phyloP scores from a whole-genome alignment of 2,329 filamentous ascomycete species.

The Colletotrichum gigasporum region DNA sequence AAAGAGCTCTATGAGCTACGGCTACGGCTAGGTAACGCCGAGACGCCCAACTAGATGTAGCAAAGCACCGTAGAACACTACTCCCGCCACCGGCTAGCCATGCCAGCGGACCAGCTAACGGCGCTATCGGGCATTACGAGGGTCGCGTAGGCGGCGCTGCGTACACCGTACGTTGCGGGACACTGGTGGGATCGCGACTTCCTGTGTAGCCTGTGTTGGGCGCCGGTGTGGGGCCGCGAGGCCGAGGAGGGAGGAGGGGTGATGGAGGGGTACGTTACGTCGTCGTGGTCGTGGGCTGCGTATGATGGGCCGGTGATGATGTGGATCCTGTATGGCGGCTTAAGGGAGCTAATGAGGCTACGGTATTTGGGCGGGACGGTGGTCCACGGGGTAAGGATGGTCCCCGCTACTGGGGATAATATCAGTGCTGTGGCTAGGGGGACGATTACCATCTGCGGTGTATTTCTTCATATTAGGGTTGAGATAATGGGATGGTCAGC shows the following conservation, averaged over 20 bases:
- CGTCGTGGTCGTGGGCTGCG: constrained; percentile 6
- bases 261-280: background rate
- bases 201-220: constrained; percentile 6
- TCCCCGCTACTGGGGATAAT: background rate
- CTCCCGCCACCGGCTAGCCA: background rate
- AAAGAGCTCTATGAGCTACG: background rate
- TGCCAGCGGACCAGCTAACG: background rate
- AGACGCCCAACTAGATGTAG: constrained; percentile 6
- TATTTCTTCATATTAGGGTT: background rate
- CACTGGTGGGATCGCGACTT: constrained; percentile 2
- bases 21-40: background rate
- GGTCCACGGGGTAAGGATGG: background rate
- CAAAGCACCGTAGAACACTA: constrained; percentile 3
- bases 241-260: background rate
- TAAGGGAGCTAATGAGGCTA: background rate
- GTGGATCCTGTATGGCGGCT: constrained; percentile 4
- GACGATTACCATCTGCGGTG: background rate
- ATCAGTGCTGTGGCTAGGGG: background rate
- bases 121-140: background rate
- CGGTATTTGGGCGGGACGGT: background rate
- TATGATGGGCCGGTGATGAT: constrained; percentile 4
- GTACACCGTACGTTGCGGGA: background rate
- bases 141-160: background rate
- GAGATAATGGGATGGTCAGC: background rate
- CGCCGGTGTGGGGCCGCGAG: background rate